Evolutionary conservation across 1,284 basidiomycete genomes (phyloP).

Genomic region (Cutaneotrichosporon cyanovorans): DNA sequence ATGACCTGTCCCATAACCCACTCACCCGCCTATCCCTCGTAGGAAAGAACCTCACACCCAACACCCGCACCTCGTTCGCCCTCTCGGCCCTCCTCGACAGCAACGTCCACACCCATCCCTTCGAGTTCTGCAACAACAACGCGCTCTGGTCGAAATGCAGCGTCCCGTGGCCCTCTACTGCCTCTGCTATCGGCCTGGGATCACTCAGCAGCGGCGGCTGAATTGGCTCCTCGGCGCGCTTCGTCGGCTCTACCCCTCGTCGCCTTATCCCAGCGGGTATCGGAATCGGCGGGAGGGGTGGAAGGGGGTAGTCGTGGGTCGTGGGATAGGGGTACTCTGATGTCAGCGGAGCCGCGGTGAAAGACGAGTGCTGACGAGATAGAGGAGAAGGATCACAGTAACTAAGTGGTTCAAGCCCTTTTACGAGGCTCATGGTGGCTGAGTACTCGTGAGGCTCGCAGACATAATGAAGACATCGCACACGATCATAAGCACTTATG

Average conservation of each 20-base stretch:
- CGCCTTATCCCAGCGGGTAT: conserved; percentile 5
- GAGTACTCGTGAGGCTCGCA: no score
- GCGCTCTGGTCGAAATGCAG: neutral
- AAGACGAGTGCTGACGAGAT: no score
- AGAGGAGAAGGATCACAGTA: no score
- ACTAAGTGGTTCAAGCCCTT: no score
- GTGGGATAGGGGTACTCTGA: conserved; percentile 18
- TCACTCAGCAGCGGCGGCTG: conserved; percentile 3
- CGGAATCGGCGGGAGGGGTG: conserved; percentile 15
- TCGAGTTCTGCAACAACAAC: neutral
- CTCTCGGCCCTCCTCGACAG: neutral
- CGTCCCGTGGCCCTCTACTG: conserved; percentile 4
- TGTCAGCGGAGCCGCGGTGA: no score
- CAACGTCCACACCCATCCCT: neutral
- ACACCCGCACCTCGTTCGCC: conserved; percentile 2
- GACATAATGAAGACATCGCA: neutral
- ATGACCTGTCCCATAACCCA: neutral
- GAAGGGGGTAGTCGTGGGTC: conserved; percentile 11
- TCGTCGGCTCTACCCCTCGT: conserved; percentile 1
- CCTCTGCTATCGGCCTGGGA: conserved; percentile 2
- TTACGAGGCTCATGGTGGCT: no score
- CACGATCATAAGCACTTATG: no score
- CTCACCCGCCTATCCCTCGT: conserved; percentile 6
- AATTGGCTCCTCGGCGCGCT: neutral
- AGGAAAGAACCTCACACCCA: conserved; percentile 8